Conservation (phyloP, 805 yeast species). For the Hanseniaspora nectarophila region DNA sequence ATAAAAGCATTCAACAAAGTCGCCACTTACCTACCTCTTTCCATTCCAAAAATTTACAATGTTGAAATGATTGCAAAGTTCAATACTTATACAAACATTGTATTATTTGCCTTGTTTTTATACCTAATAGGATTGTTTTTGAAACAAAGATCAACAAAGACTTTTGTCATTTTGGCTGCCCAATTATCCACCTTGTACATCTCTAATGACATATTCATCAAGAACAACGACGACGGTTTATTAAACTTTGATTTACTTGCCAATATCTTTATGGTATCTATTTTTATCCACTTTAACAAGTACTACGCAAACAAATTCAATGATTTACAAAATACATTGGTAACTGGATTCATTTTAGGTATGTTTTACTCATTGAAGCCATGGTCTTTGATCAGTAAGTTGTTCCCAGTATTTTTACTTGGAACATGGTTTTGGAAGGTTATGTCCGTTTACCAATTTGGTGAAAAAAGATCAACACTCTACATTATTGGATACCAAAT, state of each 20-base stretch:
- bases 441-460: constrained; percentile 4
- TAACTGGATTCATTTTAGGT: not conserved
- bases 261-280: not conserved
- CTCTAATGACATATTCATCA: not conserved
- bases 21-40: not conserved
- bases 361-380: constrained; percentile 2
- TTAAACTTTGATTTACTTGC: not conserved
- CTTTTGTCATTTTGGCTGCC: not conserved
- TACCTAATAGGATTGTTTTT: constrained; percentile 7
- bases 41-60: not conserved
- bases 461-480: not conserved
- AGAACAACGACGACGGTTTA: not conserved
- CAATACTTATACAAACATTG: not conserved
- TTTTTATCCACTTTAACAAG: not conserved
- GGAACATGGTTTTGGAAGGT: constrained; percentile 9
- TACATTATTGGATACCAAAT: constrained; percentile 1
- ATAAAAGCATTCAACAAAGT: not conserved
- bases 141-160: not conserved
- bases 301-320: not conserved
- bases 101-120: not conserved
- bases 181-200: not conserved
- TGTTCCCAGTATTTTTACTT: not conserved
- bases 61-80: not conserved
- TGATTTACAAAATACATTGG: not conserved
- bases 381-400: not conserved